phyloP scores from a whole-genome alignment of 1,284 basidiomycete species.

The Puccinia horiana region DNA sequence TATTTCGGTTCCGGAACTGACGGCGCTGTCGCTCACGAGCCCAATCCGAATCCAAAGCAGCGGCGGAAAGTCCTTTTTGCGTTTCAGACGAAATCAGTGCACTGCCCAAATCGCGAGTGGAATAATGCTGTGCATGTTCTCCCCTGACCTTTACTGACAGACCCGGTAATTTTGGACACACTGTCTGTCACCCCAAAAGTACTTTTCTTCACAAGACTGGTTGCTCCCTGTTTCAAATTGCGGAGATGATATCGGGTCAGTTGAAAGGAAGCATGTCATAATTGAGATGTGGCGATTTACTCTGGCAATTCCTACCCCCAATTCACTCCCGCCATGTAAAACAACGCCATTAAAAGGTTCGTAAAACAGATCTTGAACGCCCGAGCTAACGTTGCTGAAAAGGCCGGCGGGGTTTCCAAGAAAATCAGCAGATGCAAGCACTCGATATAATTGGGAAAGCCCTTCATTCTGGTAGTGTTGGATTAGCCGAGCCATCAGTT shows the following conservation, averaged over 20 bases:
- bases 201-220: conserved; percentile 98
- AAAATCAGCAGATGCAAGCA: conserved; percentile 95
- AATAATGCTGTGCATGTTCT: neutral
- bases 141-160: conserved; percentile 82
- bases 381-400: conserved; percentile 97
- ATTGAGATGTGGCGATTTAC: conserved; percentile 60
- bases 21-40: conserved; percentile 50
- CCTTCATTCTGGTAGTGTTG: conserved; percentile 95
- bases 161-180: conserved; percentile 94
- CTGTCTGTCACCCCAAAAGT: conserved; percentile 95
- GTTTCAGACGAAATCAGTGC: neutral
- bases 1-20: conserved; percentile 47
- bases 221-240: conserved; percentile 71
- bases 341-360: conserved; percentile 97
- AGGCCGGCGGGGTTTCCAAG: conserved; percentile 81
- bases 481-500: conserved; percentile 79
- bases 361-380: conserved; percentile 98
- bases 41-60: conserved; percentile 48
- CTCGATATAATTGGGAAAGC: conserved; percentile 88
- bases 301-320: conserved; percentile 96
- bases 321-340: conserved; percentile 92
- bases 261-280: neutral
- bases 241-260: conserved; percentile 33
- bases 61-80: conserved; percentile 44
- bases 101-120: neutral